Conservation (phyloP, 139 green algal genomes). For the Ettlia oleoabundans region DNA sequence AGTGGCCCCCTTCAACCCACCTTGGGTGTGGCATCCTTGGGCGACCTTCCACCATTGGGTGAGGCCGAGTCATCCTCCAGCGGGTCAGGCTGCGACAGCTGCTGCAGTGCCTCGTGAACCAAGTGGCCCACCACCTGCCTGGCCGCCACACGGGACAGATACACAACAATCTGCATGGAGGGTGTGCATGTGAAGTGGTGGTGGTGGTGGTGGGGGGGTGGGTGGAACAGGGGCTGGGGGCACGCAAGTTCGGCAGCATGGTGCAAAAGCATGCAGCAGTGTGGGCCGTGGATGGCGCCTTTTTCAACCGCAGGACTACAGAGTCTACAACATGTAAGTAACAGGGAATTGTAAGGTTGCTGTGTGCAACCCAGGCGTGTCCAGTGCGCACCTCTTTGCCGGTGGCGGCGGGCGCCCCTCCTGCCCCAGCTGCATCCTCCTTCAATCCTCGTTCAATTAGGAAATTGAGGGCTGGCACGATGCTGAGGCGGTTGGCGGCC, state of each 20-base stretch:
- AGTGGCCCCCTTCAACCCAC: no score
- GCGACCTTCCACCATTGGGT: neutral
- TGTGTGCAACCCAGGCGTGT: no score
- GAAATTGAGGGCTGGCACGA: conserved; percentile 89
- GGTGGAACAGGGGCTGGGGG: no score
- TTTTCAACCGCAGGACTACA: no score
- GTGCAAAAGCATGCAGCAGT: no score
- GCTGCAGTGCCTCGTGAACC: conserved; percentile 68
- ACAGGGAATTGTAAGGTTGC: no score
- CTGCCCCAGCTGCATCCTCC: conserved; percentile 33
- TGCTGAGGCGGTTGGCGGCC: conserved; percentile 77
- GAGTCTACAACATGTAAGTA: no score
- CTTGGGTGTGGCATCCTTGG: conserved; percentile 1
- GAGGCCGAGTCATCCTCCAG: neutral
- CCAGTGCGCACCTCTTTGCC: conserved; percentile 18
- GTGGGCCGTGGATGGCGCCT: no score
- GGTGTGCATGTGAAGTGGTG: neutral
- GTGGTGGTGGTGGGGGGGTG: no score
- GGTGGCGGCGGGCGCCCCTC: conserved; percentile 23
- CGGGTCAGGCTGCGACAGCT: conserved; percentile 1
- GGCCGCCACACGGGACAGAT: conserved; percentile 78
- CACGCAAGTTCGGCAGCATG: no score
- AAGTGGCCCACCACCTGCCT: conserved; percentile 90
- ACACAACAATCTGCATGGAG: conserved; percentile 88
- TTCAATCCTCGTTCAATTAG: conserved; percentile 72